phyloP scores from a whole-genome alignment of 208 protist species.

The Leishmania gerbilli region DNA sequence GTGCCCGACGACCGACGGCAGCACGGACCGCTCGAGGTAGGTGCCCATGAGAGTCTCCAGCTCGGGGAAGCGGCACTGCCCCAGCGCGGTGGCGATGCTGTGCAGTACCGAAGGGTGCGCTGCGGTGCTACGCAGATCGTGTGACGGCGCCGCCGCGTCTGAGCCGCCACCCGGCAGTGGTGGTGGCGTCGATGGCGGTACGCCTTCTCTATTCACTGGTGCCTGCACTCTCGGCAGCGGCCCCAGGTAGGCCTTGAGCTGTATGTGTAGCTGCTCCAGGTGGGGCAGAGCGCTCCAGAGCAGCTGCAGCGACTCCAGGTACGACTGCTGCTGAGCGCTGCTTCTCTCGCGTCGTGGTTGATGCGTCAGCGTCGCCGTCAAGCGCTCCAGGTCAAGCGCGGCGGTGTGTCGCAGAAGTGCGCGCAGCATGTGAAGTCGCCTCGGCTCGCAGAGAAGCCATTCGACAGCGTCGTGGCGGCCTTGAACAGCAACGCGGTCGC shows the following conservation, averaged over 20 bases:
- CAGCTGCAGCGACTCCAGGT: constrained; percentile 37
- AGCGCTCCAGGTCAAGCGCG: constrained; percentile 41
- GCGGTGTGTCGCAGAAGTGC: constrained; percentile 24
- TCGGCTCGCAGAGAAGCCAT: constrained; percentile 57
- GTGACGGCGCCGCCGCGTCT: not conserved
- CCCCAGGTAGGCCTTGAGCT: constrained; percentile 23
- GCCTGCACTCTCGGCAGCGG: not conserved
- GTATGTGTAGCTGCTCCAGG: constrained; percentile 23
- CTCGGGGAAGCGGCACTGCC: constrained; percentile 41
- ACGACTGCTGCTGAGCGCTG: constrained; percentile 16
- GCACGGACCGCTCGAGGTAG: constrained; percentile 44
- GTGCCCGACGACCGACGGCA: constrained; percentile 29
- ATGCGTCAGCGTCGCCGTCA: constrained; percentile 36
- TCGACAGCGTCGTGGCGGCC: constrained; percentile 75
- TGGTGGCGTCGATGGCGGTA: not conserved
- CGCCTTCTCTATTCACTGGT: not conserved
- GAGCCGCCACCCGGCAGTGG: not conserved
- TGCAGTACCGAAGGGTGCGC: constrained; percentile 36
- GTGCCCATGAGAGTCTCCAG: constrained; percentile 35
- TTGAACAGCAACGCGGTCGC: constrained; percentile 59
- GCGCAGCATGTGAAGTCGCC: constrained; percentile 31
- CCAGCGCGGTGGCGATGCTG: constrained; percentile 47
- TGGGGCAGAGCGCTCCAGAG: constrained; percentile 40
- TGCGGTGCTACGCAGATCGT: constrained; percentile 10
- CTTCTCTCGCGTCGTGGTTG: constrained; percentile 20